These are phyloP conservation scores for Ceratobasidium sp. DNA, from an alignment of 1,284 basidiomycete species.

Conservation along the genomic window DNA sequence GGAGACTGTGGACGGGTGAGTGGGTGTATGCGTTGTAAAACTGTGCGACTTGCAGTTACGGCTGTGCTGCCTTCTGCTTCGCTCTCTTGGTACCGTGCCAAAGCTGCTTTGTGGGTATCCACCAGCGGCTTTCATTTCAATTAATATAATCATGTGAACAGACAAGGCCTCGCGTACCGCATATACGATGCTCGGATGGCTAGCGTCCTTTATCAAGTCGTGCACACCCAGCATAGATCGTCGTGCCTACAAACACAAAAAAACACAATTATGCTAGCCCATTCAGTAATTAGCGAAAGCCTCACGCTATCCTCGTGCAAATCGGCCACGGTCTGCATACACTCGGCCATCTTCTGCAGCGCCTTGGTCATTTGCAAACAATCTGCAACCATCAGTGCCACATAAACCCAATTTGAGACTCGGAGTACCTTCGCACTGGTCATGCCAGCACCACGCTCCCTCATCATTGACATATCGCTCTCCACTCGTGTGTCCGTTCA, in stretches of 20 bases:
- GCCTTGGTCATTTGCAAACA: constrained; percentile 79
- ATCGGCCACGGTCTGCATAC: constrained; percentile 74
- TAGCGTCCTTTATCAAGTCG: constrained; percentile 74
- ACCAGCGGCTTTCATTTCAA: constrained; percentile 60
- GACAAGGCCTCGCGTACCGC: constrained; percentile 54
- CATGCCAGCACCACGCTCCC: constrained; percentile 86
- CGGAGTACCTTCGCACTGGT: constrained; percentile 65
- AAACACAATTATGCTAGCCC: background rate
- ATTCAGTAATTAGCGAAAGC: constrained; percentile 30
- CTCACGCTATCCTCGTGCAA: constrained; percentile 78
- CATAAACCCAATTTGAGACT: background rate
- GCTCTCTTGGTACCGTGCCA: constrained; percentile 63
- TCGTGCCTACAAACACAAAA: constrained; percentile 60
- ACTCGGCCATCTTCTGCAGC: constrained; percentile 77
- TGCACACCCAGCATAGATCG: constrained; percentile 73
- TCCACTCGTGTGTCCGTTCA: constrained; percentile 42
- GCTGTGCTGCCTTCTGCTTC: background rate
- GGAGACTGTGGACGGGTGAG: background rate
- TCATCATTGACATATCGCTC: constrained; percentile 61
- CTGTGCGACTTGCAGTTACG: background rate
- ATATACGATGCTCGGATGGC: constrained; percentile 74
- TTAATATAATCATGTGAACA: background rate
- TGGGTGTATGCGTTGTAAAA: background rate
- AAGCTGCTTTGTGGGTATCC: constrained; percentile 71
- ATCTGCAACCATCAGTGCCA: constrained; percentile 51